Percentiles rank a stretch among this genome's conserved stretches.
These are phyloP conservation scores for Cymbopogon citratus DNA, from an alignment of 176 grass and related monocot species.

Conservation along the genomic window DNA sequence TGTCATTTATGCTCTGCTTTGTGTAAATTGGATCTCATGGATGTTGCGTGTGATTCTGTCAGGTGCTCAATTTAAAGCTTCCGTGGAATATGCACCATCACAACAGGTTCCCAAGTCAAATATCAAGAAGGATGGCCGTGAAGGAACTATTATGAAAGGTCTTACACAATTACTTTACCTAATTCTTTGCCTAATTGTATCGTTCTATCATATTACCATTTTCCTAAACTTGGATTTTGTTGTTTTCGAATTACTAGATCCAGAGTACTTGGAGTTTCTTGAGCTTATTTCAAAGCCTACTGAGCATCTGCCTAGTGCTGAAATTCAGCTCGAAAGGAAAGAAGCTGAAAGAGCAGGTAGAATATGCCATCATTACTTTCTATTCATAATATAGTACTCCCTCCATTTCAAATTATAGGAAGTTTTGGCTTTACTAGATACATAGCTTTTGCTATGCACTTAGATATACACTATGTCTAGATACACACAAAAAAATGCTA, in stretches of 20 bases:
- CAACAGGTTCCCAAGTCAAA: conserved; percentile 67
- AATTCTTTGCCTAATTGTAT: neutral
- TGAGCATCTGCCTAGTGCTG: conserved; percentile 94
- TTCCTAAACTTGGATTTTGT: conserved; percentile 16
- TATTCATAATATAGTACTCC: no score
- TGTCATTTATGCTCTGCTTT: conserved; percentile 11
- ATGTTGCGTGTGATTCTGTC: conserved; percentile 19
- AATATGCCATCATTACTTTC: conserved; percentile 16
- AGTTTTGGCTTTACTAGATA: neutral
- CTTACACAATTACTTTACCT: neutral
- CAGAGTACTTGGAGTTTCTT: conserved; percentile 86
- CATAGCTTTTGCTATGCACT: neutral
- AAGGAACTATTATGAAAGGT: conserved; percentile 93
- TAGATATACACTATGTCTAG: neutral
- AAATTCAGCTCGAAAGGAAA: conserved; percentile 98
- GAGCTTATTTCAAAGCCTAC: conserved; percentile 78
- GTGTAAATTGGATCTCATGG: conserved; percentile 18
- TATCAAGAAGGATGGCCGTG: conserved; percentile 84
- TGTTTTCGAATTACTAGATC: conserved; percentile 58
- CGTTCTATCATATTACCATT: conserved; percentile 6
- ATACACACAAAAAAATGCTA: neutral
- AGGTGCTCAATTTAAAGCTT: conserved; percentile 96
- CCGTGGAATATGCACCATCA: conserved; percentile 89
- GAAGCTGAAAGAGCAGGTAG: conserved; percentile 96
- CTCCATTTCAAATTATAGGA: neutral